phyloP scores from a whole-genome alignment of 2,329 filamentous ascomycete genomes.

The Rhynchosporium agropyri region DNA sequence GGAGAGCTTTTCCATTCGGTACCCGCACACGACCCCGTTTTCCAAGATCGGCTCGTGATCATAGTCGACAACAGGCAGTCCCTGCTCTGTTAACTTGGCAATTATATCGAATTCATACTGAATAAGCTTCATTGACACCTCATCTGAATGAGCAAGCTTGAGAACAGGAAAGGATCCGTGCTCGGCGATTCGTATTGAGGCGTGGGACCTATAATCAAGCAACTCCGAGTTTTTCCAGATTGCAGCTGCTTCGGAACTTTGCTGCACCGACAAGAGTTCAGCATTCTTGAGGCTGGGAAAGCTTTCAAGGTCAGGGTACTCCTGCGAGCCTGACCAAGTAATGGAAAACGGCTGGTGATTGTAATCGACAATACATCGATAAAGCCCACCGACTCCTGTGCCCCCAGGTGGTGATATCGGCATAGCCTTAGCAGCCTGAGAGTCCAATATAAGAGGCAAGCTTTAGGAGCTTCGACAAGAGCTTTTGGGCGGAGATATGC shows the following conservation, averaged over 20 bases:
- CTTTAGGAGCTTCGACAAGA: no score
- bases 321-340: neutral
- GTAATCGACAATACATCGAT: neutral
- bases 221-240: neutral
- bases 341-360: neutral
- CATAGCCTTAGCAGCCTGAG: neutral
- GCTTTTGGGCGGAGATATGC: no score
- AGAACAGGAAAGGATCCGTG: neutral
- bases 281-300: neutral
- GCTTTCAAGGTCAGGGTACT: neutral
- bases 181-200: neutral
- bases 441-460: no score
- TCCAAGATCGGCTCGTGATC: neutral
- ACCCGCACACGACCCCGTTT: neutral
- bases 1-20: neutral
- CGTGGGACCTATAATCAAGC: neutral
- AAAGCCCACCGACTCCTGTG: neutral
- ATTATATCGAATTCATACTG: neutral
- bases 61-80: neutral
- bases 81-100: neutral
- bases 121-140: neutral
- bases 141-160: neutral
- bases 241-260: neutral
- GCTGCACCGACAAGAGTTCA: neutral
- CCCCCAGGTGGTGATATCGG: neutral